These are phyloP conservation scores for Cynanchum wilfordii DNA, from an alignment of 257 asterid species.

Conservation along the genomic window DNA sequence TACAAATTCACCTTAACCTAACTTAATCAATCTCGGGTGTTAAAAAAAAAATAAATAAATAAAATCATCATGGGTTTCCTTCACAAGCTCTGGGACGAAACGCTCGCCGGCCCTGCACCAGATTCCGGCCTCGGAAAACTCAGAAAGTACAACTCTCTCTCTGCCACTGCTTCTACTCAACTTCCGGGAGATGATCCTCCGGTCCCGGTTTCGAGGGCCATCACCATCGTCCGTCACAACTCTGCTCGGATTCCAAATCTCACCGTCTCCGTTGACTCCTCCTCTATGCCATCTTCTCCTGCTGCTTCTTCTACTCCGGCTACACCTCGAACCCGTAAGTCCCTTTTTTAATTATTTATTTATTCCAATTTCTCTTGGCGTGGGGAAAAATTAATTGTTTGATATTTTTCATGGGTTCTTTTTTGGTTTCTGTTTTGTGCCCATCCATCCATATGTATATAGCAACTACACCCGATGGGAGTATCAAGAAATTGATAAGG, in stretches of 20 bases:
- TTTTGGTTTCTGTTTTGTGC: not conserved
- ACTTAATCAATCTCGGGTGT: too few relatives aligned
- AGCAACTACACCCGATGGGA: conserved; percentile 58
- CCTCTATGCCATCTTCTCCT: conserved; percentile 56
- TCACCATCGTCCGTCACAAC: conserved; percentile 44
- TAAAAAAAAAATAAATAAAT: too few relatives aligned
- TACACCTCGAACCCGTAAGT: conserved; percentile 67
- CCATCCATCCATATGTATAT: not conserved
- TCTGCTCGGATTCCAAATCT: conserved; percentile 14
- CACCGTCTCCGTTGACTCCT: conserved; percentile 34
- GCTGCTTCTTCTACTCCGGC: conserved; percentile 40
- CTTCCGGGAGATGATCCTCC: conserved; percentile 21
- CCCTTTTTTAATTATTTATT: not conserved
- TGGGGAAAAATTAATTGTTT: not conserved
- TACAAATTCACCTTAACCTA: not conserved
- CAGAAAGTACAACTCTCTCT: conserved; percentile 57
- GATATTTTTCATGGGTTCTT: not conserved
- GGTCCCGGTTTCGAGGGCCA: conserved; percentile 46
- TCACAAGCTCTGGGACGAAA: conserved; percentile 82
- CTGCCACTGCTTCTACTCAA: conserved; percentile 18
- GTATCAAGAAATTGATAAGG: conserved; percentile 51
- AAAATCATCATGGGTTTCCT: conserved; percentile 58
- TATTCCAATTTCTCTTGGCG: not conserved
- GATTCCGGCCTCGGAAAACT: conserved; percentile 68
- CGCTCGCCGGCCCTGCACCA: conserved; percentile 78